A percentile compares a stretch with the other conserved stretches of the same genome.
These are phyloP conservation scores for Cymbidium sinense DNA, from an alignment of 106 monocot genomes.

Conservation along the genomic window DNA sequence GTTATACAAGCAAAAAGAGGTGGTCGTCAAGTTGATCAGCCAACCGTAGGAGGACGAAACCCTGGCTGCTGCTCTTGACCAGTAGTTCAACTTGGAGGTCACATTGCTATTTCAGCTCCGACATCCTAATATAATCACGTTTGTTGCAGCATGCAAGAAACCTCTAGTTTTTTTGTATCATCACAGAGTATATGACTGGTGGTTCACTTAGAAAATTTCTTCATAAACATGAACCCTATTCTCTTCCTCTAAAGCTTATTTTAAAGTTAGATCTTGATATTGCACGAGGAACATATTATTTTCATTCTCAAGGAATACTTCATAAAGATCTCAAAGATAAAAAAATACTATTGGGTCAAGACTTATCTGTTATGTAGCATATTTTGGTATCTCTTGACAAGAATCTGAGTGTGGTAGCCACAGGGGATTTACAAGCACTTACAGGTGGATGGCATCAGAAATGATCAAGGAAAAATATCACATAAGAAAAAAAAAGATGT, in stretches of 20 bases:
- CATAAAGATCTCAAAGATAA: slow-evolving; percentile 88
- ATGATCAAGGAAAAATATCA: slow-evolving; percentile 91
- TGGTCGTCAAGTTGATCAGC: too few relatives aligned
- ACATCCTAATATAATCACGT: too few relatives aligned
- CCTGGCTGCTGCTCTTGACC: too few relatives aligned
- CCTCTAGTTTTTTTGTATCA: slow-evolving; percentile 90
- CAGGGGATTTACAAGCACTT: slow-evolving; percentile 75
- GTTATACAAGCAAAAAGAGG: slow-evolving; percentile 61
- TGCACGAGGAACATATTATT: too few relatives aligned
- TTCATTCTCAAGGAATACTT: slow-evolving; percentile 82
- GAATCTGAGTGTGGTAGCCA: slow-evolving; percentile 62
- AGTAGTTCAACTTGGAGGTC: too few relatives aligned
- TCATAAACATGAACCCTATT: slow-evolving; percentile 74
- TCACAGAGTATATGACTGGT: too few relatives aligned
- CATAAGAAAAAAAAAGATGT: too few relatives aligned
- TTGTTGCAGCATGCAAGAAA: slow-evolving; percentile 90
- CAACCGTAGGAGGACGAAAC: too few relatives aligned
- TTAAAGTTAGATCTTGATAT: slow-evolving; percentile 63
- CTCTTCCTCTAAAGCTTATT: slow-evolving; percentile 51
- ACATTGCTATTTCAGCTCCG: too few relatives aligned
- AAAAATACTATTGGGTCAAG: slow-evolving; percentile 76
- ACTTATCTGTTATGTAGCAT: slow-evolving; percentile 80
- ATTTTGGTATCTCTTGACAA: slow-evolving; percentile 91
- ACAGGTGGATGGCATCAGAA: slow-evolving; percentile 97
- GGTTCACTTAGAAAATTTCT: too few relatives aligned